These are phyloP conservation scores for Boechera retrofracta DNA, from an alignment of 345 rosid species.

Conservation along the genomic window DNA sequence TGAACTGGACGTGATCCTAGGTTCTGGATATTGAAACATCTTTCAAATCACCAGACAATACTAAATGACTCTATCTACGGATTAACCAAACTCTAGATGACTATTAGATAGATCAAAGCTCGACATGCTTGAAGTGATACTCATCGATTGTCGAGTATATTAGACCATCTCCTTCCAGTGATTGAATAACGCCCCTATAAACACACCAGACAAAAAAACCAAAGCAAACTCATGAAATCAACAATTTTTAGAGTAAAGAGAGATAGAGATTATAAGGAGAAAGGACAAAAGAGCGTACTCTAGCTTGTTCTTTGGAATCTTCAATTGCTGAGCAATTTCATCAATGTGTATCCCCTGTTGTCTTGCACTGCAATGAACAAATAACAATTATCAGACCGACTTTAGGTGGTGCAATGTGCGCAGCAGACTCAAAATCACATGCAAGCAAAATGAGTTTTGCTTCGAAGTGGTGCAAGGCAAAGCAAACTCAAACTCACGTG, in stretches of 20 bases:
- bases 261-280: neutral
- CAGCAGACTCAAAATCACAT: neutral
- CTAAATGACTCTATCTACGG: constrained; percentile 15
- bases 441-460: neutral
- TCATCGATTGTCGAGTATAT: constrained; percentile 96
- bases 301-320: constrained; percentile 76
- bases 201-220: neutral
- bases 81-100: constrained; percentile 17
- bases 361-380: constrained; percentile 57
- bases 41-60: constrained; percentile 7
- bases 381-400: neutral
- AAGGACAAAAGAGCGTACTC: constrained; percentile 54
- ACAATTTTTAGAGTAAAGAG: neutral
- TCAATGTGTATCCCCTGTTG: constrained; percentile 83
- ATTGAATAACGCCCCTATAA: constrained; percentile 68
- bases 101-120: constrained; percentile 43
- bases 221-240: constrained; percentile 9
- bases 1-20: neutral
- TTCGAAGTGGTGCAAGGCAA: neutral
- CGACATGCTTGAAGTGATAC: constrained; percentile 84
- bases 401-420: constrained; percentile 22
- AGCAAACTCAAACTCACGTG: constrained; percentile 60
- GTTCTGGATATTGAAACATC: constrained; percentile 14
- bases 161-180: constrained; percentile 88
- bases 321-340: constrained; percentile 76